Conservation (phyloP, 176 grass and related monocot genomes). For the Zea luxurians region DNA sequence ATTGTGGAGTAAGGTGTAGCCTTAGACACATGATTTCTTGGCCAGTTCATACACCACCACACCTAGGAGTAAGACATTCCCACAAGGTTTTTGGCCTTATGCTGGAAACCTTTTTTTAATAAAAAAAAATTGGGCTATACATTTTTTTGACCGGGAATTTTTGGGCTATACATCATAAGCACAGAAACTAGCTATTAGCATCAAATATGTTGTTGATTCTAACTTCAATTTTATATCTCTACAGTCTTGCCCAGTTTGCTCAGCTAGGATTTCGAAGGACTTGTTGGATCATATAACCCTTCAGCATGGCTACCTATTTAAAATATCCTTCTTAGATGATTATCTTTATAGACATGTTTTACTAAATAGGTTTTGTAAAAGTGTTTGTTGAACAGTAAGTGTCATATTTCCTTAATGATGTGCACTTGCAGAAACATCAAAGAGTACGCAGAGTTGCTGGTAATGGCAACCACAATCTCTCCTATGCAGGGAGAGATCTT, state of each 20-base stretch:
- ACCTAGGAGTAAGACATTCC: slow-evolving; percentile 15
- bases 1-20: background rate
- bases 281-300: slow-evolving; percentile 54
- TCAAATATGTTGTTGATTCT: too few relatives aligned
- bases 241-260: too few relatives aligned
- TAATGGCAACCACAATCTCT: slow-evolving; percentile 37
- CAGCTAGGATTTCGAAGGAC: slow-evolving; percentile 19
- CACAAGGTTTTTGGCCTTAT: background rate
- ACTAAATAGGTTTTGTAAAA: background rate
- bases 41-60: slow-evolving; percentile 1
- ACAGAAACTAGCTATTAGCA: slow-evolving; percentile 1
- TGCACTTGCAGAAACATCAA: slow-evolving; percentile 45
- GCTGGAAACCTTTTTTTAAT: background rate
- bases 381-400: background rate
- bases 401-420: slow-evolving; percentile 40
- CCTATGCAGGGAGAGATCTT: slow-evolving; percentile 41
- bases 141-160: too few relatives aligned
- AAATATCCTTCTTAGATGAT: slow-evolving; percentile 48
- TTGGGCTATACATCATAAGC: background rate
- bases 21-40: background rate
- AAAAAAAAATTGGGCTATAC: background rate
- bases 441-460: slow-evolving; percentile 39
- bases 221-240: too few relatives aligned
- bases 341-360: background rate
- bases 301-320: slow-evolving; percentile 52